These are phyloP conservation scores for Isatis lusitanica DNA, from an alignment of 441 rosid genomes.

Conservation along the genomic window DNA sequence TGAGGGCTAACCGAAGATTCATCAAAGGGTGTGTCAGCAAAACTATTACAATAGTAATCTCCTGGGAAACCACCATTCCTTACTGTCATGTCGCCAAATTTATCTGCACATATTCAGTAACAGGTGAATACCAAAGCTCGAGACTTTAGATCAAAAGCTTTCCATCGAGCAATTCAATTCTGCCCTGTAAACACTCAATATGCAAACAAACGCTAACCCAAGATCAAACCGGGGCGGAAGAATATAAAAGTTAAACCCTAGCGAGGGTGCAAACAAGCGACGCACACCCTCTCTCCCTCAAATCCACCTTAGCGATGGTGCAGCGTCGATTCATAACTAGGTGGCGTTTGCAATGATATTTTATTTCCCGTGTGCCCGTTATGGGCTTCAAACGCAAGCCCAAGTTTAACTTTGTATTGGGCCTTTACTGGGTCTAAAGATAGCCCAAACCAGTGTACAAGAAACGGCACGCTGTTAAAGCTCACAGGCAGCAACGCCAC, in stretches of 20 bases:
- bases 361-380: not conserved
- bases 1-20: conserved; percentile 68
- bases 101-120: not conserved
- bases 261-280: conserved; percentile 8
- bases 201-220: not conserved
- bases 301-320: not conserved
- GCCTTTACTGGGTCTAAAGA: not conserved
- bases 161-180: not conserved
- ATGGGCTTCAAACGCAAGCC: not conserved
- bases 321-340: not conserved
- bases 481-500: not conserved
- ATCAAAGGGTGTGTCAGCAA: conserved; percentile 26
- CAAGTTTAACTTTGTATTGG: not conserved
- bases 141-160: not conserved
- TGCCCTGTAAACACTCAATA: not conserved
- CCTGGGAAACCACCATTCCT: conserved; percentile 49
- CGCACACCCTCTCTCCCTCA: not conserved
- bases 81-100: conserved; percentile 42
- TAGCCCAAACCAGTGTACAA: not conserved
- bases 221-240: not conserved
- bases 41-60: conserved; percentile 31
- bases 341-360: not conserved
- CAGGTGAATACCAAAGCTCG: too few relatives aligned
- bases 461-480: conserved; percentile 14
- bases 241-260: conserved; percentile 13